These are phyloP conservation scores for Mortierella sp. DNA, from an alignment of 371 early-diverging fungal genomes.

Conservation along the genomic window DNA sequence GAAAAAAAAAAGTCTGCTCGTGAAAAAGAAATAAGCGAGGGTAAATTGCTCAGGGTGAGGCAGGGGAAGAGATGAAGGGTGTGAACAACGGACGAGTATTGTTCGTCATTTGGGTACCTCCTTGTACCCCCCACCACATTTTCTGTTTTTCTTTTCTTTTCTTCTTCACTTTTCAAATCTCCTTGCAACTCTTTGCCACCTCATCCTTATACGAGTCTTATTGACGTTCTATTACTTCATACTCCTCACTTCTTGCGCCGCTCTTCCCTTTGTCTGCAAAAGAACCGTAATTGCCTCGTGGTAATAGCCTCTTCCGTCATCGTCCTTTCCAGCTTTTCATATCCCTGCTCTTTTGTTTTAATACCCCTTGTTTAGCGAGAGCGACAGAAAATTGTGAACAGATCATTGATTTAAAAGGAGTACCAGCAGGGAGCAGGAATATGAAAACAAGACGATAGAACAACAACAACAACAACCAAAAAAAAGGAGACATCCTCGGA, in stretches of 20 bases:
- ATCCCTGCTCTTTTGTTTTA: not conserved
- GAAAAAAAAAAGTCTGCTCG: not conserved
- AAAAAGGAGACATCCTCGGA: conserved; percentile 3
- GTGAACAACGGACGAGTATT: not conserved
- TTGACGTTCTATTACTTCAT: conserved; percentile 9
- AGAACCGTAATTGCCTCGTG: not conserved
- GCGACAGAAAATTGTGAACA: not conserved
- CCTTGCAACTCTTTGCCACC: not conserved
- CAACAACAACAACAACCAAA: not conserved
- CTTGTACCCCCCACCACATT: not conserved
- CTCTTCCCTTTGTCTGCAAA: not conserved
- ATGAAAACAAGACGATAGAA: not conserved
- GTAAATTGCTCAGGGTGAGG: not conserved
- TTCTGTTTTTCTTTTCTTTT: not conserved
- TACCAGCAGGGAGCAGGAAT: too few relatives aligned
- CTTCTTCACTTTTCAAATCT: not conserved
- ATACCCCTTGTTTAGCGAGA: not conserved
- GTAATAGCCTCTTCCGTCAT: not conserved
- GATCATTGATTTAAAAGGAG: not conserved
- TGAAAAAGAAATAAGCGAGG: not conserved
- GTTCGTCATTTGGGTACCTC: not conserved
- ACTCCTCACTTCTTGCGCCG: not conserved
- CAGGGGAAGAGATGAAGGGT: not conserved
- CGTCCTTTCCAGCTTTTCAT: not conserved
- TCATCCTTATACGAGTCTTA: not conserved